Evolutionary conservation across 345 rosid species (phyloP).

Genomic region (Euphorbia lathyris): DNA sequence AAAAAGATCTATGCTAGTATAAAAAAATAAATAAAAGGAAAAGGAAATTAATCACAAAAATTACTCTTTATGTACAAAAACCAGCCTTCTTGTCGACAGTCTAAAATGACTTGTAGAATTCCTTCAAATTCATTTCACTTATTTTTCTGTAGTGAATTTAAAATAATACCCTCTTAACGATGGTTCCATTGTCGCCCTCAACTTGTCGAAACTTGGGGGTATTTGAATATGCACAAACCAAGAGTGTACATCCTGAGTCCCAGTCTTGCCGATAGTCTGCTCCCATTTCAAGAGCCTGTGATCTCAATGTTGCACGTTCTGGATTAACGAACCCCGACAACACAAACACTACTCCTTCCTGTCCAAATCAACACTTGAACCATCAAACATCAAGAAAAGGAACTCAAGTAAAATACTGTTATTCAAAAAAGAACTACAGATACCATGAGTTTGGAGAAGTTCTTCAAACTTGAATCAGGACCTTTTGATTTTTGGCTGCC

Average conservation of each 20-base stretch:
- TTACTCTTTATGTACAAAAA: not conserved
- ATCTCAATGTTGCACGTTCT: constrained; percentile 69
- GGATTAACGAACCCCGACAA: constrained; percentile 91
- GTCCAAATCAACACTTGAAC: constrained; percentile 25
- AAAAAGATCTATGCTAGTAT: not conserved
- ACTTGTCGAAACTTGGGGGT: constrained; percentile 95
- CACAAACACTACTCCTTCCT: constrained; percentile 90
- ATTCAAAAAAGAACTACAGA: not conserved
- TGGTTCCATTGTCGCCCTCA: constrained; percentile 62
- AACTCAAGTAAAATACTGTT: not conserved
- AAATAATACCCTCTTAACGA: constrained; percentile 64
- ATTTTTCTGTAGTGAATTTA: not conserved
- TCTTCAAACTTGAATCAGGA: constrained; percentile 18
- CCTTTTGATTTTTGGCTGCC: constrained; percentile 14
- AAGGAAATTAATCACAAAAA: too few species aligned
- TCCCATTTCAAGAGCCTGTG: constrained; percentile 85
- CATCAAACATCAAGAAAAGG: constrained; percentile 16
- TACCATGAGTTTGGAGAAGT: constrained; percentile 67
- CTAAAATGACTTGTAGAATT: not conserved
- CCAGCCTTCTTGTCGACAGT: not conserved
- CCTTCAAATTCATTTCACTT: not conserved
- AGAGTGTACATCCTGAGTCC: constrained; percentile 72
- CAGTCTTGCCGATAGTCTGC: constrained; percentile 76
- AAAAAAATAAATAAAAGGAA: not conserved
- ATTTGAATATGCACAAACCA: constrained; percentile 79